Percentiles rank a stretch among this genome's conserved stretches.
Conservation (phyloP, 768 basidiomycete species). For the Leccinellum luteum region DNA sequence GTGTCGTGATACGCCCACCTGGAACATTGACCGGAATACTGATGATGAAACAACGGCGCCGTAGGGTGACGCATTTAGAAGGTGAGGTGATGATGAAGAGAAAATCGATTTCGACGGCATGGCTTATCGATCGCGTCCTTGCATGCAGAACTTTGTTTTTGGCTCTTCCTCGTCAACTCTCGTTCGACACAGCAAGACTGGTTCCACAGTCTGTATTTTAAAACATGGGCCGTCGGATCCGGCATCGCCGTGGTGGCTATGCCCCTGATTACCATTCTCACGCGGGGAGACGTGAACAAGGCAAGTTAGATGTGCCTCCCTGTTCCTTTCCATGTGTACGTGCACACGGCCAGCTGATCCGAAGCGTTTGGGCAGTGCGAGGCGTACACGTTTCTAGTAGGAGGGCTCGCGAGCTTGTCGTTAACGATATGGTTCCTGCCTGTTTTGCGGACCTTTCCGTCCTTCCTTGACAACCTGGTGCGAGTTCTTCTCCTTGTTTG, state of each 20-base stretch:
- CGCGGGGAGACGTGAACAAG: constrained; percentile 55
- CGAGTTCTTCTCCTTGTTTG: background rate
- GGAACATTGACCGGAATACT: background rate
- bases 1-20: background rate
- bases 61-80: constrained; percentile 77
- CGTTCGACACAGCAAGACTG: constrained; percentile 63
- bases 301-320: constrained; percentile 34
- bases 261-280: constrained; percentile 67
- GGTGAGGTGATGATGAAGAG: constrained; percentile 38
- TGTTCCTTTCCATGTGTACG: background rate
- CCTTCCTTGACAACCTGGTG: constrained; percentile 61
- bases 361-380: constrained; percentile 47
- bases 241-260: constrained; percentile 57
- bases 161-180: constrained; percentile 78
- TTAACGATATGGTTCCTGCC: constrained; percentile 76
- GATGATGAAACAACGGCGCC: background rate
- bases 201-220: constrained; percentile 77
- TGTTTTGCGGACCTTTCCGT: constrained; percentile 68
- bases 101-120: background rate
- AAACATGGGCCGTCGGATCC: constrained; percentile 68
- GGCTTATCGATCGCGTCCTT: background rate
- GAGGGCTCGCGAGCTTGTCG: constrained; percentile 64
- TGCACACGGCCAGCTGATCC: constrained; percentile 10
- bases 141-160: constrained; percentile 73
- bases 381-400: constrained; percentile 66